Percentiles rank a stretch among this genome's conserved stretches.
phyloP scores from a whole-genome alignment of 192 early-diverging fungal species.

The Coemansia sp. region DNA sequence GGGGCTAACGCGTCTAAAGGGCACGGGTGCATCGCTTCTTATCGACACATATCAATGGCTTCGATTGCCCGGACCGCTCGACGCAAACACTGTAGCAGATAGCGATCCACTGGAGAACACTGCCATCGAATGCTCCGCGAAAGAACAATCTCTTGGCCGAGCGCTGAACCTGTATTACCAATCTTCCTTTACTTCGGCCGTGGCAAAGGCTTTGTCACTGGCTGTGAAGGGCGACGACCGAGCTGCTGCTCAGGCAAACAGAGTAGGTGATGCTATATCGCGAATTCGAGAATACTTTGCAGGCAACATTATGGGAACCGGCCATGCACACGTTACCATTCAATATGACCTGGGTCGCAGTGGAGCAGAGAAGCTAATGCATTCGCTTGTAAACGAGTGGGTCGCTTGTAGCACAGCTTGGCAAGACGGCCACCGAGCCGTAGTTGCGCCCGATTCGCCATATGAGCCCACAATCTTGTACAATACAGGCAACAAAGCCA shows the following conservation, averaged over 20 bases:
- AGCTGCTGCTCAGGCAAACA: constrained; percentile 10
- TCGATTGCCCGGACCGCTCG: constrained; percentile 34
- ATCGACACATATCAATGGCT: constrained; percentile 52
- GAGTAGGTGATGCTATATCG: constrained; percentile 23
- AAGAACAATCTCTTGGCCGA: constrained; percentile 35
- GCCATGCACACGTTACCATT: constrained; percentile 36
- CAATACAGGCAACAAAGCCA: constrained; percentile 1
- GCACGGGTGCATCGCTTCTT: constrained; percentile 33
- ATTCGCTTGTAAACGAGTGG: constrained; percentile 25
- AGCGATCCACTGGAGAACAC: neutral
- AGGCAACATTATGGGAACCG: constrained; percentile 20
- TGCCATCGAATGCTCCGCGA: constrained; percentile 2
- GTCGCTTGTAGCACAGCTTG: constrained; percentile 18
- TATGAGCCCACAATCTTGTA: constrained; percentile 16
- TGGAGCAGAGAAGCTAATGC: constrained; percentile 13
- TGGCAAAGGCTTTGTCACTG: constrained; percentile 24
- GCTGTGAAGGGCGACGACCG: constrained; percentile 32
- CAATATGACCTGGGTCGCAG: neutral
- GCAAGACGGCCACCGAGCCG: constrained; percentile 26
- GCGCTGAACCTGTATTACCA: constrained; percentile 47
- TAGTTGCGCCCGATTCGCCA: constrained; percentile 26
- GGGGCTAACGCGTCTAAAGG: constrained; percentile 11
- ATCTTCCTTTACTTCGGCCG: constrained; percentile 25
- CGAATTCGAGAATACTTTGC: constrained; percentile 40
- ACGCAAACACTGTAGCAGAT: constrained; percentile 28